Evolutionary conservation across 2,329 filamentous ascomycete species (phyloP).

Genomic region (Aspergillus piperis): DNA sequence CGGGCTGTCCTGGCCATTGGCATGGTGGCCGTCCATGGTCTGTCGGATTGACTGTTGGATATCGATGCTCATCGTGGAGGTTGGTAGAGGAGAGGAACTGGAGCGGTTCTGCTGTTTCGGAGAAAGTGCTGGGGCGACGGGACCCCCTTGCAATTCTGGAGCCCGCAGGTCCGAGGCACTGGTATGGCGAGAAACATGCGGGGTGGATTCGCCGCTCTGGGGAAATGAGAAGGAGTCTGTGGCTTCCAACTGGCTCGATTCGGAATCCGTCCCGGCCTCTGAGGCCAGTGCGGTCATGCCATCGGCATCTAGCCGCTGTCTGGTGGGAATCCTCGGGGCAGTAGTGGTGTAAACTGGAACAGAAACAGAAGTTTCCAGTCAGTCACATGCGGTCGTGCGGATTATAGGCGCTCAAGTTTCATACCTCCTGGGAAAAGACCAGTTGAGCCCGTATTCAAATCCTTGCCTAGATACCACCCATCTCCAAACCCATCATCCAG

Average conservation of each 20-base stretch:
- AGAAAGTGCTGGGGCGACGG: constrained; percentile 20
- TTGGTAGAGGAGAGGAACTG: constrained; percentile 40
- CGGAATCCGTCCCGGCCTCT: constrained; percentile 7
- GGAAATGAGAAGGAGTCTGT: constrained; percentile 27
- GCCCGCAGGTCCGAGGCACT: constrained; percentile 35
- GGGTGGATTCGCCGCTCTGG: constrained; percentile 40
- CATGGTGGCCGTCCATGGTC: constrained; percentile 51
- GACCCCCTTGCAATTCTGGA: constrained; percentile 21
- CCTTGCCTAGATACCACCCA: constrained; percentile 64
- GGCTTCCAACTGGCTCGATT: constrained; percentile 14
- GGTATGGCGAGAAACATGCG: constrained; percentile 43
- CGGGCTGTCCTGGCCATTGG: constrained; percentile 62
- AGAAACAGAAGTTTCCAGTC: neutral
- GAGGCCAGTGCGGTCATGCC: constrained; percentile 8
- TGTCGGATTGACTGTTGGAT: constrained; percentile 49
- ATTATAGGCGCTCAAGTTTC: constrained; percentile 4
- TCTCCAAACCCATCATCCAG: constrained; percentile 68
- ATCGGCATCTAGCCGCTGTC: constrained; percentile 20
- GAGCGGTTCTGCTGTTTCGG: constrained; percentile 34
- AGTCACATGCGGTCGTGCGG: neutral
- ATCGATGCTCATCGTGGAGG: constrained; percentile 36
- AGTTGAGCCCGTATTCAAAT: constrained; percentile 43
- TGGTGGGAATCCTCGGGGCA: constrained; percentile 28
- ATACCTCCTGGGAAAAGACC: constrained; percentile 54
- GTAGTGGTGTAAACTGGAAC: constrained; percentile 29